These are phyloP conservation scores for Sophora flavescens DNA, from an alignment of 306 rosid species.

Conservation along the genomic window DNA sequence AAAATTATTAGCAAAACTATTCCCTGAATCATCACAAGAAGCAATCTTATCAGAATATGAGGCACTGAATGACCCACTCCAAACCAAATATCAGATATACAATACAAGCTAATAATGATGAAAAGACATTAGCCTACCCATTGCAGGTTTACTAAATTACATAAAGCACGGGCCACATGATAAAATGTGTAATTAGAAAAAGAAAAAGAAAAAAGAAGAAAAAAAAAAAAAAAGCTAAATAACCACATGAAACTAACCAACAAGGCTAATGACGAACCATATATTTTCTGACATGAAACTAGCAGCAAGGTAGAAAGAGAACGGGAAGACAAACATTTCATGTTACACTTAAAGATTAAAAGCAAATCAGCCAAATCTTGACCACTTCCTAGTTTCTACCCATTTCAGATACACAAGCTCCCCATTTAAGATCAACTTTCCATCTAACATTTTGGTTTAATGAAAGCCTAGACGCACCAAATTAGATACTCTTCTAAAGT, in stretches of 20 bases:
- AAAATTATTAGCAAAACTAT: slow-evolving; percentile 85
- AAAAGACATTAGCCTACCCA: neutral
- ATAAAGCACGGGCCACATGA: neutral
- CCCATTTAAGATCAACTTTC: slow-evolving; percentile 29
- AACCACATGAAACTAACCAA: neutral
- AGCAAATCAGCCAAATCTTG: slow-evolving; percentile 5
- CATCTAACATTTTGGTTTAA: slow-evolving; percentile 18
- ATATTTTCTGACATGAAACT: slow-evolving; percentile 23
- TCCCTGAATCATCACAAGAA: slow-evolving; percentile 64
- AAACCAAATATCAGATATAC: neutral
- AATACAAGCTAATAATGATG: slow-evolving; percentile 12
- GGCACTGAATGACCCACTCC: neutral
- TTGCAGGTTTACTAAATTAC: neutral
- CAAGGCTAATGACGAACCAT: neutral
- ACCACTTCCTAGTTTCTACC: neutral
- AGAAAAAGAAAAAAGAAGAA: neutral
- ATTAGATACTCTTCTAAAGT: slow-evolving; percentile 13
- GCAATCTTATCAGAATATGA: slow-evolving; percentile 45
- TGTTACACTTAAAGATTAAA: neutral
- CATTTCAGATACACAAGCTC: slow-evolving; percentile 3
- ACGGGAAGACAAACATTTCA: neutral
- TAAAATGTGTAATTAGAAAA: neutral
- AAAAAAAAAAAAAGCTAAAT: neutral
- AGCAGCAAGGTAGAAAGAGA: neutral
- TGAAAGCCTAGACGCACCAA: slow-evolving; percentile 18